Base-by-base conservation (phyloP, 1,284 basidiomycete genomes). In the Farysia itapuensis region DNA sequence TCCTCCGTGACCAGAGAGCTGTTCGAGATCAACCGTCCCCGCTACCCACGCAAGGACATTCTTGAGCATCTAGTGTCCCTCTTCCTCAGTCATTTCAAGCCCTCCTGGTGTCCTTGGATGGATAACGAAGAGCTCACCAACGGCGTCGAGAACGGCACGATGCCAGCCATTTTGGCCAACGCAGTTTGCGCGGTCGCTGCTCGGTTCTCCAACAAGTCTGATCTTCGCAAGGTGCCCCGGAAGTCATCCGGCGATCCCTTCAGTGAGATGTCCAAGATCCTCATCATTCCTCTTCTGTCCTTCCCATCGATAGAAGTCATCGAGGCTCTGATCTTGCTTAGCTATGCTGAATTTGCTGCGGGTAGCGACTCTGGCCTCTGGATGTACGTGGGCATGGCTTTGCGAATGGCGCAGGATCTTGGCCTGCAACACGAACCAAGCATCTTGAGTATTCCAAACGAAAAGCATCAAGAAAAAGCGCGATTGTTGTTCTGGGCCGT, bases 321-420 rank as follows among this genome's bases (percentile, higher is more conserved):
- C 24, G 64, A 70, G 24, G 54, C 58, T n/a, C 52, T 70, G 16
- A 51, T 67, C 28, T 16, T 70, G 33, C 46, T 70, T 28, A 64
- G 60, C 42, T 67, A 67, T 22, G 47, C 67, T 21, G 67, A 70
- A 31, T 70, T 70, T 23, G 67, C 59, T 4, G 64, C 67, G 2
- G 67, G 67, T 11, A 57, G 61, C 39, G 67, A 70, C 23, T 58
- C 64, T 4, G 67, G 67, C 5, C 42, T 70, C 6, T 70, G 67
- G 67, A 70, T 70, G 67, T 70, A 67, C 26, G 53, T 64, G 15
- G 67, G 67, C 13, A 70, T 70, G 67, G 61, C 56, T 9, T 41
- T 67, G 12, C 47, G 67, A 18, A 70, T 70, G 67, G 56, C 67
- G 3, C 58, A 57, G 23, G 67, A 70, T 43, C 41, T 70, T 3